Percentiles rank a stretch among this genome's conserved stretches.
Conservation (phyloP, 2,329 filamentous ascomycete species). For the Botrytis fragariae region DNA sequence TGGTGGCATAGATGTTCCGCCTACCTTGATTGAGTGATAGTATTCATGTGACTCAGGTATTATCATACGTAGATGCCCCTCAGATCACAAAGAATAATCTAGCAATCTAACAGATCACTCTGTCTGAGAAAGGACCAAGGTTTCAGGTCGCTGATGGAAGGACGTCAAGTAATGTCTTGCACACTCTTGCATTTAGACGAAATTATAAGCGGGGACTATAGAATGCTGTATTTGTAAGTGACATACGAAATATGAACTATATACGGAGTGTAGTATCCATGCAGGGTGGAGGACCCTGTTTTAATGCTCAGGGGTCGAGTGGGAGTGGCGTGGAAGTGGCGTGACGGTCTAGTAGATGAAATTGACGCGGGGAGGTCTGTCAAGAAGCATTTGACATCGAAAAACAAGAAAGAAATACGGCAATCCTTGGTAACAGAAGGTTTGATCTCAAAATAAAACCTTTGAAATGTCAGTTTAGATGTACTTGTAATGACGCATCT, state of each 20-base stretch:
- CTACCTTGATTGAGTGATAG: background rate
- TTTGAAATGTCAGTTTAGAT: fast-evolving
- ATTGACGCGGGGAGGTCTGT: background rate
- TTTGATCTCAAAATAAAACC: background rate
- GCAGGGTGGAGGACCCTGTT: background rate
- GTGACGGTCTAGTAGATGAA: background rate
- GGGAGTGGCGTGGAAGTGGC: background rate
- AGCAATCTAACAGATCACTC: background rate
- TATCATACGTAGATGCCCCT: background rate
- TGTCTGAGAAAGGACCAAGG: background rate
- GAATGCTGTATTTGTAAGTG: background rate
- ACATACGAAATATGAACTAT: background rate
- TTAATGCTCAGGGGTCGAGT: background rate
- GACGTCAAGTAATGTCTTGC: background rate
- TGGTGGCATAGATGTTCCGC: background rate
- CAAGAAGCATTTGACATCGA: background rate
- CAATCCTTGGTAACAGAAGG: background rate
- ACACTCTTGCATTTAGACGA: background rate
- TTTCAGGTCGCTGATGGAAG: background rate
- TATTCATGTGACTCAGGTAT: background rate
- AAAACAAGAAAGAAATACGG: background rate
- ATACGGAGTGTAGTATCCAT: background rate
- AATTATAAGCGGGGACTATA: background rate
- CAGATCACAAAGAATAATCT: background rate
- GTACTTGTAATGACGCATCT: background rate